Evolutionary conservation across 202 grass and related monocot species (phyloP), one percentile per base, ranked within the genome.

Genomic region (Digitaria exilis): DNA sequence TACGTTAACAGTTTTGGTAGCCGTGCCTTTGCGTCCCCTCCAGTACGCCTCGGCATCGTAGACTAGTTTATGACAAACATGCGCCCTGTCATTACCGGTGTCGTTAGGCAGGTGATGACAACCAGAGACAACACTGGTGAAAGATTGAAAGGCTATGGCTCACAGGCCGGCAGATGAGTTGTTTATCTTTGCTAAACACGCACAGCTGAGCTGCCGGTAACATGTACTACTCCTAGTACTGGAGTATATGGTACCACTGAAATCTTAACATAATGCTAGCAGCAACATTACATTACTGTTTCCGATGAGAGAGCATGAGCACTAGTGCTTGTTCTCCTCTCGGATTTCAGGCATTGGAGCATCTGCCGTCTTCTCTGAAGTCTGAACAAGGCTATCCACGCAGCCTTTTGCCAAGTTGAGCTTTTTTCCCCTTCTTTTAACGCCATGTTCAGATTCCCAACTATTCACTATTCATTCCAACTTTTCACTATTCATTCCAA

Each of bases 11-110:
- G 34, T 25, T 26, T 72, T 66, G 84, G 44, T 26, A 24, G 0
- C 25, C 22, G 72, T 70, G 73, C 59, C 59, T 7, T 68, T 9
- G 13, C 18, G 62, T 13, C 19, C 3, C 5, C 0, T n/a, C 7
- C n/a, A 30, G 43, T 71, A 48, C 44, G 4, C 29, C 62, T 77
- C 35, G 35, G 61, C 26, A 2, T 67, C 9, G 39, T 70, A 70
- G 62, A 60, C n/a, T 26, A 28, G 51, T 72, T 28, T 9, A 15
- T 82, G 78, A 85, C 87, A 82, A 87, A 70, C 75, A 80, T 87
- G 88, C 35, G 80, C 50, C 59, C 51, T 79, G 59, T 73, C 67
- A 82, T 82, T 79, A 61, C 18, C 49, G 2, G 19, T 43, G 42
- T 62, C 6, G 21, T 59, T 46, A 11, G 6, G 60, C 17, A 17